Percentiles rank a stretch among this genome's conserved stretches.
phyloP scores from a whole-genome alignment of 2,329 filamentous ascomycete species.

The Hymenoscyphus infarciens region DNA sequence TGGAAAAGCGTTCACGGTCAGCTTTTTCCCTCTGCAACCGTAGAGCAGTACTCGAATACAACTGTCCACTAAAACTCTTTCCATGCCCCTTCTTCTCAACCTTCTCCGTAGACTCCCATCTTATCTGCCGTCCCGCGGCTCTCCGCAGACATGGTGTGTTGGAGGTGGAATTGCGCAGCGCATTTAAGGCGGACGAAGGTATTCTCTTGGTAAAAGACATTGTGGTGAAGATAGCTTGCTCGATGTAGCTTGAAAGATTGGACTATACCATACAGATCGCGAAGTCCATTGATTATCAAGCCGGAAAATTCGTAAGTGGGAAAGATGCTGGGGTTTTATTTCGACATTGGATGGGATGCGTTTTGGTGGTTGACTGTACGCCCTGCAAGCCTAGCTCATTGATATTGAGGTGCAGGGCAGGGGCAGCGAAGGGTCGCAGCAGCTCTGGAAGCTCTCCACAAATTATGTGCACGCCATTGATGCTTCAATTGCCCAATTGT shows the following conservation, averaged over 20 bases:
- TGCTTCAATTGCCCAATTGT: neutral
- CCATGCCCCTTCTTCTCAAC: constrained; percentile 21
- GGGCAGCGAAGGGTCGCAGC: neutral
- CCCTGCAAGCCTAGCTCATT: neutral
- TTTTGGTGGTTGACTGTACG: neutral
- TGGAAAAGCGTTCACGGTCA: constrained; percentile 50
- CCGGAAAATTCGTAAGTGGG: neutral
- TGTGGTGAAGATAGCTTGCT: neutral
- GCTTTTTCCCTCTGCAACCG: constrained; percentile 53
- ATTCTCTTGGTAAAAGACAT: constrained; percentile 28
- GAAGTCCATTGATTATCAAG: neutral
- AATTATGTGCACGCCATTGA: constrained; percentile 1
- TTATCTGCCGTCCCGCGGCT: constrained; percentile 19
- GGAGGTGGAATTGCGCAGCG: constrained; percentile 18
- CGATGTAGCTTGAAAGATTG: neutral
- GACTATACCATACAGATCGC: neutral
- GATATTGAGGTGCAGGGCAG: neutral
- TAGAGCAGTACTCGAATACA: constrained; percentile 55
- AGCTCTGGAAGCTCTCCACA: neutral
- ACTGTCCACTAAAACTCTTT: constrained; percentile 52
- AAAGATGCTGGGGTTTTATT: neutral
- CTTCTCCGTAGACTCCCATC: constrained; percentile 30
- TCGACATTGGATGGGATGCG: neutral
- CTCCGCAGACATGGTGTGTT: constrained; percentile 23
- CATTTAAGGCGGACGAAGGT: constrained; percentile 28